A percentile compares a stretch with the other conserved stretches of the same genome.
Conservation (phyloP, 1,284 basidiomycete genomes). For the Cutaneotrichosporon sp. region DNA sequence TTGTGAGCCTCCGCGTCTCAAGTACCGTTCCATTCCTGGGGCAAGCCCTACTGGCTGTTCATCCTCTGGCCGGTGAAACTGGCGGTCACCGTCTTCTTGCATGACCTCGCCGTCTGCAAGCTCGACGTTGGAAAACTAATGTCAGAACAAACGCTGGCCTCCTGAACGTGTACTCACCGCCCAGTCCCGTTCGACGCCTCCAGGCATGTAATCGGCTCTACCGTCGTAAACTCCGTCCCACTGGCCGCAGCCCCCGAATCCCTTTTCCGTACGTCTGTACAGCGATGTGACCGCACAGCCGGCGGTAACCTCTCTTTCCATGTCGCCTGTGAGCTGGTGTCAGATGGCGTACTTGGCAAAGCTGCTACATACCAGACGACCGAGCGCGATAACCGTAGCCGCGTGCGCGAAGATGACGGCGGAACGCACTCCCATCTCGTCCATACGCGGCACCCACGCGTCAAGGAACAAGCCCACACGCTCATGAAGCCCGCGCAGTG, state of each 20-base stretch:
- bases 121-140: conserved; percentile 36
- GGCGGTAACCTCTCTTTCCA: conserved; percentile 31
- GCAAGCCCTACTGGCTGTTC: conserved; percentile 42
- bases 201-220: conserved; percentile 40
- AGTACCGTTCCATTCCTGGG: conserved; percentile 36
- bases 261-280: conserved; percentile 31
- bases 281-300: conserved; percentile 44
- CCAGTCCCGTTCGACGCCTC: conserved; percentile 48
- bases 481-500: conserved; percentile 46
- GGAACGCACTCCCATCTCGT: conserved; percentile 39
- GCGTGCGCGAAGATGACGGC: conserved; percentile 52
- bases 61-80: conserved; percentile 30
- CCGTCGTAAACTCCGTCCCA: conserved; percentile 43
- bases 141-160: neutral
- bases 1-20: conserved; percentile 8
- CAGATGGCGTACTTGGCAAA: conserved; percentile 1
- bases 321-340: conserved; percentile 15
- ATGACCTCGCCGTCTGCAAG: conserved; percentile 41
- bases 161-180: conserved; percentile 22
- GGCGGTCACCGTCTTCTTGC: conserved; percentile 35
- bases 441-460: conserved; percentile 34
- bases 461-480: conserved; percentile 38
- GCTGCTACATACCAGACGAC: conserved; percentile 43
- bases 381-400: conserved; percentile 49
- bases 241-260: conserved; percentile 28